Percentiles rank a stretch among this genome's conserved stretches.
These are phyloP conservation scores for Exophiala sideris DNA, from an alignment of 2,329 filamentous ascomycete genomes.

Conservation along the genomic window DNA sequence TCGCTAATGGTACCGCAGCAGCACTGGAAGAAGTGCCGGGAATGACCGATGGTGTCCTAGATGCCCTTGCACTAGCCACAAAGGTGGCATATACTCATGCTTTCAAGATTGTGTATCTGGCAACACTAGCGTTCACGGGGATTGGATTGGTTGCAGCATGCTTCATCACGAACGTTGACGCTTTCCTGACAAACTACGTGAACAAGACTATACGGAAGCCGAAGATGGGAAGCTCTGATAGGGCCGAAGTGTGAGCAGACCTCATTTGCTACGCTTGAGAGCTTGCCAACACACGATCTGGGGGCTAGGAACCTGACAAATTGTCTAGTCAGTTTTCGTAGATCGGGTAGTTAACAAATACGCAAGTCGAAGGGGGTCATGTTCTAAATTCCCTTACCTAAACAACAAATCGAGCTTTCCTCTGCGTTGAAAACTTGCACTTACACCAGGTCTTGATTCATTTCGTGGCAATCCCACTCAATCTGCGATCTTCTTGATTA, in stretches of 20 bases:
- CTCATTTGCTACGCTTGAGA: too few species aligned
- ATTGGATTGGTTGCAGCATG: constrained; percentile 16
- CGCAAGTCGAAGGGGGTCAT: too few species aligned
- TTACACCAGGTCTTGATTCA: too few species aligned
- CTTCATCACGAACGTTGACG: constrained; percentile 8
- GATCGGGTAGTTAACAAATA: too few species aligned
- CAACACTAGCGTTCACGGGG: constrained; percentile 21
- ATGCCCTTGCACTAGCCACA: constrained; percentile 35
- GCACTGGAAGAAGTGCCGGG: constrained; percentile 32
- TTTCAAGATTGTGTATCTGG: constrained; percentile 43
- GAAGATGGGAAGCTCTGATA: background rate
- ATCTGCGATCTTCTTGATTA: too few species aligned
- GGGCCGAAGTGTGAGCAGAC: constrained; percentile 4
- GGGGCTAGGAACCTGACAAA: too few species aligned
- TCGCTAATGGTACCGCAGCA: constrained; percentile 34
- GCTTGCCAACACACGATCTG: too few species aligned
- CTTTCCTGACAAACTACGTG: constrained; percentile 11
- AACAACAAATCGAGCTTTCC: too few species aligned
- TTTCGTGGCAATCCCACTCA: too few species aligned
- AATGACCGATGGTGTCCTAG: constrained; percentile 34
- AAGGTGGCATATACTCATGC: constrained; percentile 42
- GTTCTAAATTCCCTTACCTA: too few species aligned
- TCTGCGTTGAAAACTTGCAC: too few species aligned
- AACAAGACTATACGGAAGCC: constrained; percentile 17
- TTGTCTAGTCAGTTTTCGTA: too few species aligned